Evolutionary conservation across 1,284 basidiomycete species (phyloP), one percentile per base, ranked within the genome.

Genomic region (Pascua sp.): DNA sequence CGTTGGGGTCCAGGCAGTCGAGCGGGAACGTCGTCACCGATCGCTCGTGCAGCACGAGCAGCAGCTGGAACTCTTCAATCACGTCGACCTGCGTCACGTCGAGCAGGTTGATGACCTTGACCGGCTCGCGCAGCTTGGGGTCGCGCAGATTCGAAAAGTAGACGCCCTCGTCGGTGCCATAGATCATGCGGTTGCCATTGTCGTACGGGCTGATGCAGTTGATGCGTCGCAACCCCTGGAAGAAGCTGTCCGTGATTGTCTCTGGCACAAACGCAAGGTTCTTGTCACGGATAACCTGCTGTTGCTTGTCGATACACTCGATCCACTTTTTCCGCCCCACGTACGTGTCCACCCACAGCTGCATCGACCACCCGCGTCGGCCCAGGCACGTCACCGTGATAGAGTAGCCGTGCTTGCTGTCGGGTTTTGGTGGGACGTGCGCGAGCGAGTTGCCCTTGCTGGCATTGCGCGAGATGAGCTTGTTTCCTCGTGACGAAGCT

Each of bases 41-140:
- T 49, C 92, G 86, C 78, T 97, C 94, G 90, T 93, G 91, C 32
- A 98, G 84, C 11, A 98, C 94, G 53, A 99, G 89, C 56, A 99
- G 81, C 9, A 98, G 85, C 71, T 96, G 91, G 71, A 94, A 96
- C 61, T 97, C 93, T 72, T 98, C 95, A 49, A 99, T 82, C 5
- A 99, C 89, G 65, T 98, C 96, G 12, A 99, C 88, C 79, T 98
- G 96, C 0, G 88, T 85, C 16, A 98, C 94, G 65, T 95, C 91
- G 45, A 89, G 81, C 16, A 98, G 78, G 16, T 88, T 89, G 57
- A 98, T 83, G 40, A 98, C 92, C 77, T 93, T 93, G 46, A 91
- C 82, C 0, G 96, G 96, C 51, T 91, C 89, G 58, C 87, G 85
- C 62, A 85, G 84, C 53, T 82, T 79, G 49, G 90, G 87, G 48